Conservation (phyloP, 2,329 filamentous ascomycete genomes). For the Neonectria sp. region DNA sequence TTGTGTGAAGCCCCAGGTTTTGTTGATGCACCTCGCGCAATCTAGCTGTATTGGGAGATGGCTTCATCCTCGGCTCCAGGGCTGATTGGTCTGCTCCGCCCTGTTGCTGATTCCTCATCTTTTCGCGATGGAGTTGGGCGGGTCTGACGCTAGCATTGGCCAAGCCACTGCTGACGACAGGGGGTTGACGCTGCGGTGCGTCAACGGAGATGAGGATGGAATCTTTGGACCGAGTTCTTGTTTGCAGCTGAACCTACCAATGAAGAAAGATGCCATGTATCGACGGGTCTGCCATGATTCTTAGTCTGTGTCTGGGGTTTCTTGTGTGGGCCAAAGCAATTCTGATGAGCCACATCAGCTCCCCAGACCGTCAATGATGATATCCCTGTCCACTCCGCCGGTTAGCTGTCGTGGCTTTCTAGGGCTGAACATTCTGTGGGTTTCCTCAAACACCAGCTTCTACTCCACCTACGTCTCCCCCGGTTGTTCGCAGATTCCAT, state of each 20-base stretch:
- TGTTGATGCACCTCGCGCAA: conserved; percentile 8
- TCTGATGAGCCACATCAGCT: background rate
- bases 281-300: background rate
- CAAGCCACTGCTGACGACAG: conserved; percentile 2
- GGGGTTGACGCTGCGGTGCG: background rate
- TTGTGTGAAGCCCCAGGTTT: background rate
- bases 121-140: background rate
- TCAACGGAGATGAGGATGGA: background rate
- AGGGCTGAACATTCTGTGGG: background rate
- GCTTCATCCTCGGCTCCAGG: background rate
- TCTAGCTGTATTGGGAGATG: background rate
- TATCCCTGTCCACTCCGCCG: background rate
- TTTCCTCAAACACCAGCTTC: background rate
- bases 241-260: background rate
- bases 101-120: conserved; percentile 5
- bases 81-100: conserved; percentile 4
- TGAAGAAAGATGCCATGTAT: background rate
- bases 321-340: background rate
- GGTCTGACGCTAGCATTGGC: background rate
- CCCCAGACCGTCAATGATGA: background rate
- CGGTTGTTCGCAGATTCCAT: background rate
- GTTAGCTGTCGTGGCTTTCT: background rate
- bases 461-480: background rate
- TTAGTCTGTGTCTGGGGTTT: too few relatives aligned
- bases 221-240: background rate